Conservation (phyloP, 106 monocot species). For the Amphibolis antarctica region DNA sequence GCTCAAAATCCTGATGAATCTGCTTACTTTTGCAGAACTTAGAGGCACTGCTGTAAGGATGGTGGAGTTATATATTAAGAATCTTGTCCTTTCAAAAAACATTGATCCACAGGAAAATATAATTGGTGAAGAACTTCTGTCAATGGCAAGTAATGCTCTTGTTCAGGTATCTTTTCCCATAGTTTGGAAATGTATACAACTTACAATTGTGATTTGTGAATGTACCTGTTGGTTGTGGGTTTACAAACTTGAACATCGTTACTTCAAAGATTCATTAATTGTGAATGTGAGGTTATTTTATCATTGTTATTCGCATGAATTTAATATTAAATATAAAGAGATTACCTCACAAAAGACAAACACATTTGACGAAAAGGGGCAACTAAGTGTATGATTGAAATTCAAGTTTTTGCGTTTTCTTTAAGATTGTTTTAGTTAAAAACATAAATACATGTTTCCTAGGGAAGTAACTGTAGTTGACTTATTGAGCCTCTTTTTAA, state of each 20-base stretch:
- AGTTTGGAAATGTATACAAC: background rate
- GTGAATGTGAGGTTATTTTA: too few relatives aligned
- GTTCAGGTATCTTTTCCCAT: conserved; percentile 41
- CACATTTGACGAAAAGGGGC: too few relatives aligned
- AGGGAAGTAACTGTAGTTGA: too few relatives aligned
- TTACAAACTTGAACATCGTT: background rate
- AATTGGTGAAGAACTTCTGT: conserved; percentile 83
- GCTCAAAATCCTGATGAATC: background rate
- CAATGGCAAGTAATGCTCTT: conserved; percentile 62
- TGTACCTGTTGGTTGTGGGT: background rate
- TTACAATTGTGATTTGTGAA: background rate
- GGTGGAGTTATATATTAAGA: conserved; percentile 63
- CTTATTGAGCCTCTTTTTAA: too few relatives aligned
- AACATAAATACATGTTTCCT: too few relatives aligned
- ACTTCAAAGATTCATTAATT: too few relatives aligned
- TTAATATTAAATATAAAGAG: too few relatives aligned
- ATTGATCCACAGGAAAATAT: conserved; percentile 88
- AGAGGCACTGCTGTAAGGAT: conserved; percentile 36
- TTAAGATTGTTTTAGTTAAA: too few relatives aligned
- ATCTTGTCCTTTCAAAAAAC: conserved; percentile 66
- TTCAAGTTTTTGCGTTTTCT: too few relatives aligned
- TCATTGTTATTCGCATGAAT: background rate
- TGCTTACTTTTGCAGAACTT: conserved; percentile 39
- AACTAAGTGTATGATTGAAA: too few relatives aligned
- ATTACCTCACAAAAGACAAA: too few relatives aligned